Evolutionary conservation across 768 basidiomycete genomes (phyloP), one percentile per base, ranked within the genome.

Genomic region (Lyophyllum decastes): DNA sequence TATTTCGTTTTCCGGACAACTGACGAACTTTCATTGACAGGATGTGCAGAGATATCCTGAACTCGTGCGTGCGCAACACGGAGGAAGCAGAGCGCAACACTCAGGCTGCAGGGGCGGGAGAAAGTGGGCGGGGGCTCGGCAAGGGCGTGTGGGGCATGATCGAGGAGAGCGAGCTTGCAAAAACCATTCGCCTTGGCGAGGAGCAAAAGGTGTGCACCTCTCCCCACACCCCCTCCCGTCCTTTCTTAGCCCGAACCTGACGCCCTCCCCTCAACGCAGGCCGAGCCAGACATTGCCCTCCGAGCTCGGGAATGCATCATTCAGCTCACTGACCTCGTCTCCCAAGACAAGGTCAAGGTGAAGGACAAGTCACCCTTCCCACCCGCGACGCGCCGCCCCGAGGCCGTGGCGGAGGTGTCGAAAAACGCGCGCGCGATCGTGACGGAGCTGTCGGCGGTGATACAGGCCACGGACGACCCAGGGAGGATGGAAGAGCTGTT

Each of bases 51-150:
- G 90, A 94, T 54, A 96, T 99, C 52, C 73, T 98, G 59, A 92
- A 90, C 61, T 84, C 87, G 11, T 99, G 96, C 70, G 86, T 95
- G 8, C 78, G 95, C 56, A 98, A 99, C 63, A 98, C 96, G 0
- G 95, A 98, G 69, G 87, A 89, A 55, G 95, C 90, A 0, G 89
- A 89, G 64, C 67, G 76, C 45, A 64, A 58, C 30, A 64, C 72
- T 40, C 77, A 72, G 56, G 65, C 64, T 30, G 30, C 30, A 30
- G 30, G 30, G 10, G 10, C 30, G 19, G 26, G 24, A 6, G 52
- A 25, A 22, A 81, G 79, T 57, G 83, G 84, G 4, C 79, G 83
- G n/a, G 85, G 84, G 3, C 63, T 72, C 6, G 80, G 81, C 1
- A 92, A 85, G 64, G 89, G 89, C 1, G 82, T 94, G 12, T 94